Base-by-base conservation (phyloP, 1,284 basidiomycete species). In the Inonotus hispidus region DNA sequence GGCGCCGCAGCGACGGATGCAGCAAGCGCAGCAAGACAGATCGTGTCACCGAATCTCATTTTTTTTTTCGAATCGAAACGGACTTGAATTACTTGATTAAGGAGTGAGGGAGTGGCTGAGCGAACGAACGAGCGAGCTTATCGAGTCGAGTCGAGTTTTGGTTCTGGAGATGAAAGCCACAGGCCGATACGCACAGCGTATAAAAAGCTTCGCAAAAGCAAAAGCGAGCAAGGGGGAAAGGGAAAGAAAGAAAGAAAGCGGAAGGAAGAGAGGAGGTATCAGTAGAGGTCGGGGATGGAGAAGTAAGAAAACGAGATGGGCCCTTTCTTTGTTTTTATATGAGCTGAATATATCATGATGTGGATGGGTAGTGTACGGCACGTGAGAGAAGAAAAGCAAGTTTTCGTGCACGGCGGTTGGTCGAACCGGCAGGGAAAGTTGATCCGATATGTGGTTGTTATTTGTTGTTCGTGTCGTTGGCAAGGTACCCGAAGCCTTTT, bases 1-100 rank as follows among this genome's bases (percentile, higher is more conserved):
- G 80, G 79, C 1, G 69, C 70, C 46, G 79, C 75, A 59, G 73
- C 72, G 27, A 75, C 74, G 8, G 75, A 72, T 5, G 71, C 71
- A 56, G 74, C 66, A 61, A 76, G 61, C 39, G 70, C 72, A 60
- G 71, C 68, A 61, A 72, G 68, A 64, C 72, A 69, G 63, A 78
- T 43, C 14, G 55, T 49, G 58, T 55, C 53, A 39, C 41, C 23
- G 49, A 56, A 61, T 53, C 61, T 66, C 65, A 66, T 65, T 5
- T 49, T 49, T 53, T 61, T 64, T 63, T 49, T 11, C 6, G 21
- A 49, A 41, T 59, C 41, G 29, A 55, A 55, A 32, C 32, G 38
- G 27, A 19, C 38, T 23, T 13, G 46, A 32, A 8, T 3, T 38
- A 23, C 75, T 77, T 77, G 57, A 76, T 50, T 50, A 62, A 65